Conservation (phyloP, 108 stramenopile genomes). For the Mayamaea pseudoterrestris region DNA sequence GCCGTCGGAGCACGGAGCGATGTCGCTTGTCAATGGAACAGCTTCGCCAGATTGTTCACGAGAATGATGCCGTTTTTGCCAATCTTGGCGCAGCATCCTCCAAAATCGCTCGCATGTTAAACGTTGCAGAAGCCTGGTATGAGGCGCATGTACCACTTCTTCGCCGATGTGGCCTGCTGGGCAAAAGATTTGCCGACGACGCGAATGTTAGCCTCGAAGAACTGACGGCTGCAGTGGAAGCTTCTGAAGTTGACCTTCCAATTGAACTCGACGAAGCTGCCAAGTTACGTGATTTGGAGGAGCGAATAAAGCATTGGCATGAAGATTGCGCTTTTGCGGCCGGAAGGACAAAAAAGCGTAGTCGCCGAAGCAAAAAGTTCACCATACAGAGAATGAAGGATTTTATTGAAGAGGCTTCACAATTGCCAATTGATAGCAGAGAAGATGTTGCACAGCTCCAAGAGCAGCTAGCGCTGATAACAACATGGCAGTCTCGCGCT, state of each 20-base stretch:
- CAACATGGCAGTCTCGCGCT: slow-evolving; percentile 37
- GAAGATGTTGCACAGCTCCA: slow-evolving; percentile 34
- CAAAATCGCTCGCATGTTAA: slow-evolving; percentile 45
- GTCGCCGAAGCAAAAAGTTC: too few species aligned
- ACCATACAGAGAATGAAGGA: slow-evolving; percentile 31
- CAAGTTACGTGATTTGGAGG: neutral
- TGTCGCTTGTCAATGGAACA: slow-evolving; percentile 31
- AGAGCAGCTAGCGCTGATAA: slow-evolving; percentile 21
- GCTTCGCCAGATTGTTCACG: slow-evolving; percentile 38
- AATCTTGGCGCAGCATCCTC: slow-evolving; percentile 46
- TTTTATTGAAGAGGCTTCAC: slow-evolving; percentile 39
- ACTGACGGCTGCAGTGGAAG: slow-evolving; percentile 26
- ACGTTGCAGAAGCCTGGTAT: slow-evolving; percentile 59
- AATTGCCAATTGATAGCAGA: slow-evolving; percentile 31
- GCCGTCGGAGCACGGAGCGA: slow-evolving; percentile 28
- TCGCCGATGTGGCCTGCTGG: slow-evolving; percentile 7
- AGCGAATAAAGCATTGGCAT: slow-evolving; percentile 1
- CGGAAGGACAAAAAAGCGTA: too few species aligned
- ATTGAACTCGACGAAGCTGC: slow-evolving; percentile 55
- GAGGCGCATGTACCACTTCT: slow-evolving; percentile 26
- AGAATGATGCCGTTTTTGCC: slow-evolving; percentile 37
- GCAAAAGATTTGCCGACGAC: too few species aligned
- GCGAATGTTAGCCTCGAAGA: slow-evolving; percentile 9
- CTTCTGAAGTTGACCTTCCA: slow-evolving; percentile 35
- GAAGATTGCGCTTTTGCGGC: neutral